Base-by-base conservation (phyloP, 176 grass and related monocot species). In the Oryza punctata region DNA sequence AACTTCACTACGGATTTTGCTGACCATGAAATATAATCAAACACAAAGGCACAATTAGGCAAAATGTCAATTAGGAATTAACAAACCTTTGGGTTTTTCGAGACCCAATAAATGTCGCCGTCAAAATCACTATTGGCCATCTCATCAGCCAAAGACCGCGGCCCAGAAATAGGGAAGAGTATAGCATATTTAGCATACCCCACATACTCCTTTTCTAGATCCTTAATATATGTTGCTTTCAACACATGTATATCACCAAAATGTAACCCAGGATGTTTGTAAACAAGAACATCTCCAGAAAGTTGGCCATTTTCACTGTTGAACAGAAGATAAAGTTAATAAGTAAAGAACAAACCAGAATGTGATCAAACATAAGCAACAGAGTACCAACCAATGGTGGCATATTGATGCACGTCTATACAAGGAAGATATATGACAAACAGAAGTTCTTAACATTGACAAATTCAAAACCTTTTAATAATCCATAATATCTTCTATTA, bases 71-170 rank as follows among this genome's bases (percentile, higher is more conserved):
- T 21, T 12, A 78, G 28, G 1, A 68, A 79, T 32, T 13, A 25
- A 67, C 61, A 25, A 33, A 88, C 93, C 90, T 88, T 43, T 60
- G 70, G 75, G 43, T 92, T 95, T 78, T 76, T 80, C 10, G 90
- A 95, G 27, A 95, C 78, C 90, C 93, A 95, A 18, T 95, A 95
- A 41, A 92, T 77, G 77, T 95, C 90, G 1, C 93, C 93, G 83
- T 95, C 93, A 77, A 86, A 90, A 54, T 95, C 90, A 43, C 93
- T 90, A 40, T 90, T 88, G 29, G 93, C 88, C 88, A 95, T 92
- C 45, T 95, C 90, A 88, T 95, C 93, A 35, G 93, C 90, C 70
- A 95, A 86, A 75, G 93, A 95, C 21, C 93, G 78, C 57, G 65
- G 57, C 23, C 93, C 88, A 82, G 40, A 80, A 12, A 44, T 88